phyloP scores from a whole-genome alignment of 305 asterid genomes.

The Rubia occidens region DNA sequence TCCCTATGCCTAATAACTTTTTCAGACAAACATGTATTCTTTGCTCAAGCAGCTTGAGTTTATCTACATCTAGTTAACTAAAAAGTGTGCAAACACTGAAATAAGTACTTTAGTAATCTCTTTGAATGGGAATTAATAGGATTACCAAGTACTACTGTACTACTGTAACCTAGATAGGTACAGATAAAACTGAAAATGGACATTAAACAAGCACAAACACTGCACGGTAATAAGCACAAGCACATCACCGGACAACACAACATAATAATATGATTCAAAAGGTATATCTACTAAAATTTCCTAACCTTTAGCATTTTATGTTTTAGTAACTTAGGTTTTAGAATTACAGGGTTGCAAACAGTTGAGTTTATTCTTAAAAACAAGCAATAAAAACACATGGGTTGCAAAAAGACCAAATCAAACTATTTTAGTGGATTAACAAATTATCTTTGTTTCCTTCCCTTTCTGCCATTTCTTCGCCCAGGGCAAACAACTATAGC shows the following conservation, averaged over 20 bases:
- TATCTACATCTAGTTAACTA: not conserved
- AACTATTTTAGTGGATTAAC: not conserved
- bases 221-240: too few species aligned
- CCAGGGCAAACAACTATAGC: slow-evolving; percentile 12
- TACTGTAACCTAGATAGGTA: not conserved
- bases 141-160: not conserved
- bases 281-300: too few species aligned
- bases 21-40: not conserved
- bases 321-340: too few species aligned
- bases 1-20: not conserved
- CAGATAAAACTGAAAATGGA: not conserved
- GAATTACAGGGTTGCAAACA: too few species aligned
- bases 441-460: not conserved
- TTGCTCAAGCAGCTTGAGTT: not conserved
- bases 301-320: too few species aligned
- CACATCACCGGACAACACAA: too few species aligned
- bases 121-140: not conserved
- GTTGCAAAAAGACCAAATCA: too few species aligned
- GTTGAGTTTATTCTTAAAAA: too few species aligned
- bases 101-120: not conserved
- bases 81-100: not conserved
- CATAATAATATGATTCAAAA: too few species aligned
- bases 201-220: not conserved
- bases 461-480: not conserved
- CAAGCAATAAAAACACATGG: too few species aligned